Evolutionary conservation across 345 rosid species (phyloP).

Genomic region (Salix purpurea): DNA sequence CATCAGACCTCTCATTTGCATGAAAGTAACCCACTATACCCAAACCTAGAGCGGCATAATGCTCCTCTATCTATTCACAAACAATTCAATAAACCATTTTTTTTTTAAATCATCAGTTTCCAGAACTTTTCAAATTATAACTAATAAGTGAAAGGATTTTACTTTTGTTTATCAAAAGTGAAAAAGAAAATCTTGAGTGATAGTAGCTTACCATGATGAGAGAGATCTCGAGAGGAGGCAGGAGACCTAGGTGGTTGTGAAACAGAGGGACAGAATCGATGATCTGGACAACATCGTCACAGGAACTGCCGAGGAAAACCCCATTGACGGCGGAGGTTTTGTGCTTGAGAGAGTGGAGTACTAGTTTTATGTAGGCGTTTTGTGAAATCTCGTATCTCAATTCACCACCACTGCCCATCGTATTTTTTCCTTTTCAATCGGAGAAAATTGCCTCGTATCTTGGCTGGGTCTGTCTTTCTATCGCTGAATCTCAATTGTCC

Average conservation of each 20-base stretch:
- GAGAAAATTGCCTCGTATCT: too few species aligned
- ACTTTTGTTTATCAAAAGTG: background rate
- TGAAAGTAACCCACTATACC: constrained; percentile 86
- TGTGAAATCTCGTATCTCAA: constrained; percentile 72
- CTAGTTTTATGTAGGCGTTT: constrained; percentile 79
- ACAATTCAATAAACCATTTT: background rate
- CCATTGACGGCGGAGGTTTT: constrained; percentile 83
- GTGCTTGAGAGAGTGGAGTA: constrained; percentile 79
- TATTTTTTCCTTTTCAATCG: background rate
- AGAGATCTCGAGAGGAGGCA: constrained; percentile 92
- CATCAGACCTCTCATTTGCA: constrained; percentile 88
- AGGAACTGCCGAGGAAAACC: constrained; percentile 59
- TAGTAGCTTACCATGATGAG: constrained; percentile 59
- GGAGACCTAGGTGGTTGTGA: constrained; percentile 81
- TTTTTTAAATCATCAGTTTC: background rate
- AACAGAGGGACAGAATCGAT: constrained; percentile 83
- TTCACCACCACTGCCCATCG: constrained; percentile 38
- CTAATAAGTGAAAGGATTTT: too few species aligned
- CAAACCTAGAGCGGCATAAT: constrained; percentile 62
- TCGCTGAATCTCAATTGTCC: too few species aligned
- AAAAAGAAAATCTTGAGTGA: background rate
- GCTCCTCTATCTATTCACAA: constrained; percentile 60
- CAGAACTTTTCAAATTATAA: too few species aligned
- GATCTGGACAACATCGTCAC: constrained; percentile 57
- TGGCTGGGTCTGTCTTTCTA: too few species aligned